Conservation (phyloP, 2,329 filamentous ascomycete genomes). For the Stagonosporopsis chrysanthemi region DNA sequence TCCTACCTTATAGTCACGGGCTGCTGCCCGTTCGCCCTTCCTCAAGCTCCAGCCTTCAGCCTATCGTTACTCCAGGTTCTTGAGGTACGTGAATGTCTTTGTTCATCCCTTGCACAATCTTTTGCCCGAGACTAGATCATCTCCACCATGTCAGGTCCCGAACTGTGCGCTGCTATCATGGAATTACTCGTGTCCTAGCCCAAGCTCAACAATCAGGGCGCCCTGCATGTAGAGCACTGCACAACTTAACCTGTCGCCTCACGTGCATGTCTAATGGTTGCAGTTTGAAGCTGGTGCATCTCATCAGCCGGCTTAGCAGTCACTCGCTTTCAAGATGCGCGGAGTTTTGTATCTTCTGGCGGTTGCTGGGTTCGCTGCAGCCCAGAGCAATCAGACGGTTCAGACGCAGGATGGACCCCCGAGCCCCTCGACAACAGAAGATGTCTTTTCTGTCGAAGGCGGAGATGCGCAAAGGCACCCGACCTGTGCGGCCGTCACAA, state of each 20-base stretch:
- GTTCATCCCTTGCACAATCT: constrained; percentile 14
- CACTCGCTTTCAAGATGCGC: constrained; percentile 44
- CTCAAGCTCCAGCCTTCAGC: constrained; percentile 32
- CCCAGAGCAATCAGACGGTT: constrained; percentile 29
- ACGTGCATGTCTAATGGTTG: constrained; percentile 27
- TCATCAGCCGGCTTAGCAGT: constrained; percentile 36
- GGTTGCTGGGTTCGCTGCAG: constrained; percentile 29
- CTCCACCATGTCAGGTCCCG: neutral
- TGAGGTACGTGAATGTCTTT: constrained; percentile 37
- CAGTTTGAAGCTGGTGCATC: constrained; percentile 23
- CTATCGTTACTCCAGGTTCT: constrained; percentile 31
- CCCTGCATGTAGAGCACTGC: constrained; percentile 10
- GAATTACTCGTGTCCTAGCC: constrained; percentile 2
- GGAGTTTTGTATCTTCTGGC: constrained; percentile 34
- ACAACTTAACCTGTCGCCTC: constrained; percentile 18
- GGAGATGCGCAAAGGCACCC: constrained; percentile 6
- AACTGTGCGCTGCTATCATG: constrained; percentile 1
- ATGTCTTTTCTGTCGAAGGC: constrained; percentile 4
- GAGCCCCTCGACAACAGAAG: constrained; percentile 5
- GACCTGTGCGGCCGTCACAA: constrained; percentile 9
- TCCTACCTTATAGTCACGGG: constrained; percentile 39
- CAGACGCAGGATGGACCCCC: constrained; percentile 3
- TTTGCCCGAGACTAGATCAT: constrained; percentile 1
- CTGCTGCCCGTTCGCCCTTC: constrained; percentile 26
- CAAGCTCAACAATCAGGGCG: constrained; percentile 12